Evolutionary conservation across 2,329 filamentous ascomycete genomes (phyloP), one percentile per base, ranked within the genome.

Genomic region (Aureobasidium lini): DNA sequence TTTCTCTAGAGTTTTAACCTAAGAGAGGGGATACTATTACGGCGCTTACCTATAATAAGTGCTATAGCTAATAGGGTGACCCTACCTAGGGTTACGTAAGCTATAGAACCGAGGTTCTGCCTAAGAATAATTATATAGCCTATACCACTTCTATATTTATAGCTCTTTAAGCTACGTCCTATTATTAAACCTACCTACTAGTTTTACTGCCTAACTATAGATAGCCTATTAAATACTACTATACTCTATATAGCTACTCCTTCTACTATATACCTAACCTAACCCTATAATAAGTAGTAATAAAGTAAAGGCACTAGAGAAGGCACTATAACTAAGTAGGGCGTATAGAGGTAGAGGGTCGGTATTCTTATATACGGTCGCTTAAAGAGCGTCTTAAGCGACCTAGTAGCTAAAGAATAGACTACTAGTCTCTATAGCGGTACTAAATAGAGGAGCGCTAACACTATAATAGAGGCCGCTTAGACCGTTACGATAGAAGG

Each of bases 351-450:
- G 86, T 1, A 97, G 77, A 0, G 84, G 80, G 54, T 83, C 76
- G 3, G 61, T 67, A 63, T 58, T 69, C 61, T 75, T 71, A 70
- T 84, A 88, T 50, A 90, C 72, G 1, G 82, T 79, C 43, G 87
- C 82, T 65, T 88, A 85, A 13, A 93, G 81, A 7, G 79, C 64
- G 63, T 84, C 79, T 69, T 84, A 75, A 37, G 74, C 72, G 34
- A 79, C 60, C 50, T 74, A 75, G 65, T 79, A 79, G 46, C 62
- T 63, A 73, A 96, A 89, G 76, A 99, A 99, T 44, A 99, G 77
- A 67, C 88, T 90, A 73, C 90, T 94, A 6, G 86, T 96, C 75
- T 99, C 94, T 23, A 94, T 84, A 3, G 94, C 94, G 34, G 94
- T 94, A 36, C 94, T 94, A 1, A 94, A 80, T 42, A 99, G 79